Conservation (phyloP, 2,329 filamentous ascomycete species). For the Fusarium virguliforme region DNA sequence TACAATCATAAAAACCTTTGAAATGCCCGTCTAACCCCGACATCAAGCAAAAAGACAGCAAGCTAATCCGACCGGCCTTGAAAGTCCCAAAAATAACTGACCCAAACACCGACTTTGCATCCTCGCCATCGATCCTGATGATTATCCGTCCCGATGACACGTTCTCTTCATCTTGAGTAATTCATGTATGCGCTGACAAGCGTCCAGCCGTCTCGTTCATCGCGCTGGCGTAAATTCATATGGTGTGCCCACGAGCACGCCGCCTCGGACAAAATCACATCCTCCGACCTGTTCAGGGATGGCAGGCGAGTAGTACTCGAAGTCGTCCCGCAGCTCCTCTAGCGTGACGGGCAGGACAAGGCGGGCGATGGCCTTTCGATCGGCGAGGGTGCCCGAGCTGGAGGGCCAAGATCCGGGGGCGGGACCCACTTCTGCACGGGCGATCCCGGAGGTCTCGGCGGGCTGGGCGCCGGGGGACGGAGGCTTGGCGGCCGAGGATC, state of each 20-base stretch:
- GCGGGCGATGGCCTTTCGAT: conserved; percentile 53
- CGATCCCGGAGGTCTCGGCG: conserved; percentile 34
- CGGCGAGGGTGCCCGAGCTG: conserved; percentile 54
- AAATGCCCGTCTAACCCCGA: conserved; percentile 42
- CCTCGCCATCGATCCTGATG: conserved; percentile 30
- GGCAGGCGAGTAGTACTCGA: conserved; percentile 53
- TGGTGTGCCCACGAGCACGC: conserved; percentile 34
- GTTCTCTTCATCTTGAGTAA: conserved; percentile 5
- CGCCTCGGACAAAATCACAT: conserved; percentile 49
- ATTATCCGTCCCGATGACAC: conserved; percentile 9
- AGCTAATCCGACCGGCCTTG: conserved; percentile 26
- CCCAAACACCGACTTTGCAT: conserved; percentile 44
- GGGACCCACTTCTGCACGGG: conserved; percentile 46
- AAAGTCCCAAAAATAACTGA: conserved; percentile 19
- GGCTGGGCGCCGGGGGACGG: conserved; percentile 32
- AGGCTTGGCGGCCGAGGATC: conserved; percentile 40
- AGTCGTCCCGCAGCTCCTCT: conserved; percentile 54
- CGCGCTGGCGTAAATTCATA: conserved; percentile 31
- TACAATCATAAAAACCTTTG: conserved; percentile 28
- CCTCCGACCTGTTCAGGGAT: conserved; percentile 51
- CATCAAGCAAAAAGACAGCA: conserved; percentile 16
- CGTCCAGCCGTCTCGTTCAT: conserved; percentile 19
- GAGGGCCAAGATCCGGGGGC: conserved; percentile 40
- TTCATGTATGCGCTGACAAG: conserved; percentile 9
- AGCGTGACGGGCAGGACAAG: conserved; percentile 54